Base-by-base conservation (phyloP, 768 basidiomycete species). In the Boletales sp. region DNA sequence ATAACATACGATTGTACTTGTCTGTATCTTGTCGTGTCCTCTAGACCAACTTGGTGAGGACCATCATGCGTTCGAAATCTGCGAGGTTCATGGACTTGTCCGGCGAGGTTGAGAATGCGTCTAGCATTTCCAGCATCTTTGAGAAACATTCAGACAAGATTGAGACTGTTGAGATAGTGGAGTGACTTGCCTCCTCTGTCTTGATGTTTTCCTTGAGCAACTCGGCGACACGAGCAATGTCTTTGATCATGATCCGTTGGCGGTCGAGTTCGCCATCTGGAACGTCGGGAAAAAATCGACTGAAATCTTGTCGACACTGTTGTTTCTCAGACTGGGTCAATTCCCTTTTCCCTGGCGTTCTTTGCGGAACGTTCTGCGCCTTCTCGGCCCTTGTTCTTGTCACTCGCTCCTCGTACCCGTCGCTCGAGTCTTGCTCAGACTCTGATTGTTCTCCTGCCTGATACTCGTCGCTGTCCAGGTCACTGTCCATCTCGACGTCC, bases 11-110 rank as follows among this genome's bases (percentile, higher is more conserved):
- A 18, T 55, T 42, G 38, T 35, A 51, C 48, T 14, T n/a, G n/a
- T 36, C 32, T 55, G 49, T 53, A 45, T 45, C 19, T 6, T n/a
- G 15, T 38, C n/a, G 4, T 14, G 8, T 28, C 18, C 37, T 8
- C 34, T 54, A 56, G 21, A 53, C 40, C 59, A 62, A 44, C 60
- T 74, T 79, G 8, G 86, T 78, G 2, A 74, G 62, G 21, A 82
- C 63, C 83, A 91, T 89, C 81, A 93, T 89, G 18, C 71, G 70
- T 56, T 82, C 79, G 58, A 93, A 93, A 63, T 91, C 87, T 13
- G 70, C 65, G 32, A 90, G 72, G 49, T 66, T 68, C 72, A 92
- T 76, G 4, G 86, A 78, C 61, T 82, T 83, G 65, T 91, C 89
- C 0, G 78, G 70, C 0, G 81, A 77, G 0, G 78, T 81, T 1